Percentiles rank a stretch among this genome's conserved stretches.
Conservation (phyloP, 148 eudicot species). For the Oxyria digyna region DNA sequence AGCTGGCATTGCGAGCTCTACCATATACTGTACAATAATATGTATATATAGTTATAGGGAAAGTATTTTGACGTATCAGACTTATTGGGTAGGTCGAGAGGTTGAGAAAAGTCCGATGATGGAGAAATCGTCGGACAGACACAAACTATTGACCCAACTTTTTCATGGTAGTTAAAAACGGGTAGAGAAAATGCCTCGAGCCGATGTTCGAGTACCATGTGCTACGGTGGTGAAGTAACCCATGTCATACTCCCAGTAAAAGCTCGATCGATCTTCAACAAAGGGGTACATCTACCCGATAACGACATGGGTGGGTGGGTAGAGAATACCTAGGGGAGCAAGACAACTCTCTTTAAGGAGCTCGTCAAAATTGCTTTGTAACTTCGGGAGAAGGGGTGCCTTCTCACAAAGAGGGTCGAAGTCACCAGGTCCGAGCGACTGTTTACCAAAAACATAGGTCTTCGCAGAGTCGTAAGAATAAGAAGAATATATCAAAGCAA, state of each 20-base stretch:
- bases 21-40: no score
- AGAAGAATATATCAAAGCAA: no score
- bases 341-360: background rate
- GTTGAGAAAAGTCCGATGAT: no score
- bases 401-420: background rate
- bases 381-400: constrained; percentile 1
- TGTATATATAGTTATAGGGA: no score
- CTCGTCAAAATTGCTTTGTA: background rate
- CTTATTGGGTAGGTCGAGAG: no score
- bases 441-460: constrained; percentile 6
- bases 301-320: background rate
- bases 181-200: constrained; percentile 4
- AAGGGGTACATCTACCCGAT: background rate
- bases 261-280: background rate
- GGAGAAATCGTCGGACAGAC: no score
- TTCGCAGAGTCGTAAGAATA: constrained; percentile 7
- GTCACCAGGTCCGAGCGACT: background rate
- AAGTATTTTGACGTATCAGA: no score
- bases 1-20: no score
- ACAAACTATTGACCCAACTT: no score
- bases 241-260: background rate
- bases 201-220: background rate
- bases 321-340: background rate
- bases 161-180: no score
- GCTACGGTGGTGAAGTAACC: background rate